phyloP scores from a whole-genome alignment of 352 stramenopile species.

The Pythium sp. region DNA sequence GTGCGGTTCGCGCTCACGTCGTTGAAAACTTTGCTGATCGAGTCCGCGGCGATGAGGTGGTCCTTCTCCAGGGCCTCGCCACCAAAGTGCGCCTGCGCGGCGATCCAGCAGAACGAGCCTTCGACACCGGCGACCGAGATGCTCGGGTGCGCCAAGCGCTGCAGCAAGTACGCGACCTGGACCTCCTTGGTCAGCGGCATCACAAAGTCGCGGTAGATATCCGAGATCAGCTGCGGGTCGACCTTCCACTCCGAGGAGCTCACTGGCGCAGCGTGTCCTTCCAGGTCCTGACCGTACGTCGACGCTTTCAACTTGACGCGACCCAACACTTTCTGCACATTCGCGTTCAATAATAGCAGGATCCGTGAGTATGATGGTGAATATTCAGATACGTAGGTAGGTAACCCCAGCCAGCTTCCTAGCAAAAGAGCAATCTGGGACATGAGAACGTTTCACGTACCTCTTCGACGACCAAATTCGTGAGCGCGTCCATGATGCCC shows the following conservation, averaged over 20 bases:
- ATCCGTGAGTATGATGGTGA: background rate
- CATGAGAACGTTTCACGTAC: constrained; percentile 31
- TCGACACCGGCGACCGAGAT: constrained; percentile 68
- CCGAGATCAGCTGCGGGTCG: constrained; percentile 94
- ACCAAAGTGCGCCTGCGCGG: constrained; percentile 64
- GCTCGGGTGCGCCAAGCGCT: constrained; percentile 74
- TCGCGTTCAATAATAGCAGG: background rate
- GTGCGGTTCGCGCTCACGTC: constrained; percentile 78
- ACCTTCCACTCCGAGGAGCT: constrained; percentile 88
- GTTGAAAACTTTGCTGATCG: constrained; percentile 76
- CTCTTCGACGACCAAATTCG: constrained; percentile 92
- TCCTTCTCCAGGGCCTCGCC: constrained; percentile 37
- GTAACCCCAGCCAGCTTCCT: background rate
- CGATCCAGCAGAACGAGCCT: constrained; percentile 78
- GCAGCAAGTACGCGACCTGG: constrained; percentile 91
- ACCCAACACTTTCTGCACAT: constrained; percentile 76
- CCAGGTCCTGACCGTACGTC: constrained; percentile 91
- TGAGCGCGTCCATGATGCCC: constrained; percentile 96
- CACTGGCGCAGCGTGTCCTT: constrained; percentile 33
- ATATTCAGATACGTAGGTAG: background rate
- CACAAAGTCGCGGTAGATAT: constrained; percentile 97
- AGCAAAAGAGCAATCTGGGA: background rate
- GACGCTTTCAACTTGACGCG: constrained; percentile 95
- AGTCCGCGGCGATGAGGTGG: constrained; percentile 55
- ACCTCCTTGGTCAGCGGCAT: constrained; percentile 99